Evolutionary conservation across 1,139 yeast genomes (phyloP), one percentile per base, ranked within the genome.

Genomic region (Arxiozyma heterogenica): DNA sequence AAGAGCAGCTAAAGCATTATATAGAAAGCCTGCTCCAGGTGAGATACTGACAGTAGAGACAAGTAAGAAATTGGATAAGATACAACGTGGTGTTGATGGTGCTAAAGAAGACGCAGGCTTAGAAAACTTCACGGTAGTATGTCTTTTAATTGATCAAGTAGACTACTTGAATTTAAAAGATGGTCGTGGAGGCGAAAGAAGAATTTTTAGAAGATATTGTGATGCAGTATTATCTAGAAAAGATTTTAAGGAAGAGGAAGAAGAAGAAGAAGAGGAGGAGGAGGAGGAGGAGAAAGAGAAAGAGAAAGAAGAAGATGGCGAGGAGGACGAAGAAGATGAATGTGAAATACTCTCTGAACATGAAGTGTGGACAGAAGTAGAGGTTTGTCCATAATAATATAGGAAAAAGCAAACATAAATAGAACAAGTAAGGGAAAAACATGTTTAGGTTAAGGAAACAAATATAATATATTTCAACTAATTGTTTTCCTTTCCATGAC

Each of bases 31-130:
- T 0, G 70, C 77, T 1, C 95, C 95, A 0, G 84, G 84, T 23
- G 71, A 81, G 1, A 71, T 72, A 25, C 66, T 87, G 66, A 77
- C 80, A n/a, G 75, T 74, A n/a, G 83, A 79, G 42, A 79, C 78
- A 55, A 75, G 75, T 45, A 80, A 79, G 63, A 67, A 74, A 55
- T 72, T 88, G 47, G 95, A 88, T 68, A 79, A 86, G 53, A 84
- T 88, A 51, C 75, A 80, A 51, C 76, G 95, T 59, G 94, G 95
- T 6, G 95, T 87, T 17, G 95, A 88, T 68, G 96, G 95, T 9
- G 78, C 83, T 51, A 79, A 83, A 63, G 88, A 82, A 51, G 82
- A 77, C 34, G 78, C 79, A 41, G 95, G 94, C 1, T 73, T 79
- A 55, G 82, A 80, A 63, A 83, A 86, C 67, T 87, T 85, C 67